Evolutionary conservation across 2,329 filamentous ascomycete species (phyloP).

Genomic region (Madurella fahalii): DNA sequence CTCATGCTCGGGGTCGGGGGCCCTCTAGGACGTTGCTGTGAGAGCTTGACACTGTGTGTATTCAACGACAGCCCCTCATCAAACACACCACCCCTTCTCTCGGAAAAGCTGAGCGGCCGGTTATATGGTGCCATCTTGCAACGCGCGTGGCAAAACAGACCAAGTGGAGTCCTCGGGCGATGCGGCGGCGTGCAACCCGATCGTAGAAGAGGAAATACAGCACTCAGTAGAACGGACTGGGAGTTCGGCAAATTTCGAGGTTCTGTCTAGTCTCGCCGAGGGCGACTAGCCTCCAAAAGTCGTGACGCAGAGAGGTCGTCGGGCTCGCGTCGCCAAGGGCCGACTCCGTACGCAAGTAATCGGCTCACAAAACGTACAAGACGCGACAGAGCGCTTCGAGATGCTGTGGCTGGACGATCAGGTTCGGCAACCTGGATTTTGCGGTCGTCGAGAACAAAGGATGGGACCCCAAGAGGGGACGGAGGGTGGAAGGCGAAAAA

Average conservation of each 20-base stretch:
- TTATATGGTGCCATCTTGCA: constrained; percentile 41
- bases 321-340: neutral
- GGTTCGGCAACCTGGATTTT: neutral
- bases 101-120: constrained; percentile 56
- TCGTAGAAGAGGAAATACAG: neutral
- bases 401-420: neutral
- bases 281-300: neutral
- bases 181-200: neutral
- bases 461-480: neutral
- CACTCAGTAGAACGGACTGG: neutral
- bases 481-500: neutral
- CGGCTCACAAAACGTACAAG: neutral
- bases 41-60: constrained; percentile 49
- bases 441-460: neutral
- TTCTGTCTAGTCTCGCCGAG: neutral
- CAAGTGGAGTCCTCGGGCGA: neutral
- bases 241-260: neutral
- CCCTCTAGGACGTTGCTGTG: constrained; percentile 49
- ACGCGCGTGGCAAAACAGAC: constrained; percentile 41
- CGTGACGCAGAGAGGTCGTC: constrained; percentile 1
- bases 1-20: constrained; percentile 65
- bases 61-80: constrained; percentile 55
- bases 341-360: neutral
- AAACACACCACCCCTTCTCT: constrained; percentile 55
- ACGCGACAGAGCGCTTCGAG: neutral